Conservation (phyloP, 2,329 filamentous ascomycete species). For the Samsoniella hepiali region DNA sequence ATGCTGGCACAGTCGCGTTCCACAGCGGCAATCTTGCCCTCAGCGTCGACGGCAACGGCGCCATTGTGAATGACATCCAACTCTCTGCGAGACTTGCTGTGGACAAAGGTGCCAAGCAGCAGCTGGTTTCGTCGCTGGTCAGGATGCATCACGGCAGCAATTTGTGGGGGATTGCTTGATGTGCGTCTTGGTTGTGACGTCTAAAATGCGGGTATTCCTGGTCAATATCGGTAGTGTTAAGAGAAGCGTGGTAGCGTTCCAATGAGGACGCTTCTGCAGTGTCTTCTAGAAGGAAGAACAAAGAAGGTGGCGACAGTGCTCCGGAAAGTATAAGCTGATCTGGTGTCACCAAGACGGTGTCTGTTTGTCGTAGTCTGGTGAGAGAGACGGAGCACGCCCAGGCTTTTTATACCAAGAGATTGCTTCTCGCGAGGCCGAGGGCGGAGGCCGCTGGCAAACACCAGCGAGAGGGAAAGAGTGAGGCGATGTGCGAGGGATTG, state of each 20-base stretch:
- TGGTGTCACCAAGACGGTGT: background rate
- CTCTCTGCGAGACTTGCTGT: conserved; percentile 46
- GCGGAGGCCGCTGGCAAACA: background rate
- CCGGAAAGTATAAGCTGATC: background rate
- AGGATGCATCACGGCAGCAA: conserved; percentile 13
- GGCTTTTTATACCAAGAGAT: background rate
- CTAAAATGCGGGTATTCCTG: background rate
- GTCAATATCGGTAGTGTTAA: background rate
- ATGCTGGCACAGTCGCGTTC: conserved; percentile 35
- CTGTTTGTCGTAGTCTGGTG: background rate
- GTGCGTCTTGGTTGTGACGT: background rate
- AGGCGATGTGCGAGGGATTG: background rate
- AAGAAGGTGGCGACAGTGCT: background rate
- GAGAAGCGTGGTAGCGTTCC: no score
- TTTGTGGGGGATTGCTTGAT: background rate
- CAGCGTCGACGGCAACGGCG: conserved; percentile 47
- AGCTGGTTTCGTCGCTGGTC: conserved; percentile 39
- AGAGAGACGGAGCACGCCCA: background rate
- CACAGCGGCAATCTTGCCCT: conserved; percentile 50
- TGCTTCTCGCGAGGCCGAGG: background rate
- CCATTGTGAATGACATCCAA: conserved; percentile 51
- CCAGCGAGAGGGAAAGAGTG: background rate
- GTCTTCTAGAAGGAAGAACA: background rate
- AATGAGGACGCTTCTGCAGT: background rate
- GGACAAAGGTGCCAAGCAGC: conserved; percentile 55